A percentile compares a stretch with the other conserved stretches of the same genome.
Conservation (phyloP, 2,329 filamentous ascomycete genomes). For the Aureobasidium vineae region DNA sequence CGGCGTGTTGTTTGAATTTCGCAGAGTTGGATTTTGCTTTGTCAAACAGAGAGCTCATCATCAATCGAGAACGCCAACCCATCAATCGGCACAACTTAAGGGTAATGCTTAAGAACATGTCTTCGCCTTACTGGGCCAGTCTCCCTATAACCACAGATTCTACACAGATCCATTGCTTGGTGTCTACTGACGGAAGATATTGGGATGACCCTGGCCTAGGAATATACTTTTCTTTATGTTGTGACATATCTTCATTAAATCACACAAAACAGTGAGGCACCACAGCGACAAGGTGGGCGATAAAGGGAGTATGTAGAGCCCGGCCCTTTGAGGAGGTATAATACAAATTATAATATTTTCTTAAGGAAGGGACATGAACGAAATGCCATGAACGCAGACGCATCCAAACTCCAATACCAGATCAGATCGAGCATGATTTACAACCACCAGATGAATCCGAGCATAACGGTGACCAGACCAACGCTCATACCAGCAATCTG, state of each 20-base stretch:
- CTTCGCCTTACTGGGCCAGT: no score
- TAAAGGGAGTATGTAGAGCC: not conserved
- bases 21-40: no score
- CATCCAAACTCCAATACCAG: not conserved
- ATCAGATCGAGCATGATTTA: conserved; percentile 34
- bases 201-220: not conserved
- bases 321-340: not conserved
- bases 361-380: not conserved
- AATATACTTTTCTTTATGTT: not conserved
- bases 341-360: conserved; percentile 5
- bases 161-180: not conserved
- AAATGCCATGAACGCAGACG: not conserved
- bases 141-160: not conserved
- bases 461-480: conserved; percentile 53
- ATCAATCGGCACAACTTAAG: no score
- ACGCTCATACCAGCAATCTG: conserved; percentile 53
- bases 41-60: no score
- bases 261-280: not conserved
- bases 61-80: no score
- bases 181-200: not conserved
- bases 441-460: conserved; percentile 54
- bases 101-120: no score
- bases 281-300: not conserved
- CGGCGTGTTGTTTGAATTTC: no score
- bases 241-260: not conserved